phyloP scores from a whole-genome alignment of 2,329 filamentous ascomycete genomes.

The Mycosphaerella sp. region DNA sequence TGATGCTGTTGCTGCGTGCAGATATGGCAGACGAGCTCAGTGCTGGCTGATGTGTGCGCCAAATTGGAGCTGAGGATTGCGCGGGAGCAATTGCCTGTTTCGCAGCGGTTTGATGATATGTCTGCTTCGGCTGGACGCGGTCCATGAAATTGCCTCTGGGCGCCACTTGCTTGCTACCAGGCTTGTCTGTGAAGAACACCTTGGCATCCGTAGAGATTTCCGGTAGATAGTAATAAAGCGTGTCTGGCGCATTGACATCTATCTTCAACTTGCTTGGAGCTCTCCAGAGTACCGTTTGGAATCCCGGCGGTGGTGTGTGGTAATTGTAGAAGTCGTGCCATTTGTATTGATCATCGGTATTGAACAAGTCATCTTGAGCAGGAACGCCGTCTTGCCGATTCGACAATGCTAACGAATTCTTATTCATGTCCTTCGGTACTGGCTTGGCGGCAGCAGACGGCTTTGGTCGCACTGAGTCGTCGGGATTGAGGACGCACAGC shows the following conservation, averaged over 20 bases:
- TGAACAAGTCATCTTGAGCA: conserved; percentile 43
- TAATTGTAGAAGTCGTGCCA: conserved; percentile 65
- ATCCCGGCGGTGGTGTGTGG: conserved; percentile 34
- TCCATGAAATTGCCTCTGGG: conserved; percentile 67
- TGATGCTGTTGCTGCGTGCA: conserved; percentile 15
- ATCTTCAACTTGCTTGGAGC: conserved; percentile 56
- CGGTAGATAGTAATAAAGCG: conserved; percentile 85
- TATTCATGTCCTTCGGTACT: conserved; percentile 52
- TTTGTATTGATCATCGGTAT: conserved; percentile 42
- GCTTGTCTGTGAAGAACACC: conserved; percentile 83
- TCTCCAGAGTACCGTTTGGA: conserved; percentile 37
- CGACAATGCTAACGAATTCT: conserved; percentile 41
- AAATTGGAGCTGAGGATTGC: conserved; percentile 16
- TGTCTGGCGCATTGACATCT: conserved; percentile 64
- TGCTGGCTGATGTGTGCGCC: conserved; percentile 14
- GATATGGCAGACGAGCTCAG: conserved; percentile 13
- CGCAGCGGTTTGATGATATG: conserved; percentile 21
- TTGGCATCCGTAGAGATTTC: conserved; percentile 81
- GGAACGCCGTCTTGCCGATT: conserved; percentile 48
- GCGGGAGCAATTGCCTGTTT: conserved; percentile 25
- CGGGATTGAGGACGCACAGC: conserved; percentile 64
- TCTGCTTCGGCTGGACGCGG: conserved; percentile 47
- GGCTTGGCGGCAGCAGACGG: conserved; percentile 67
- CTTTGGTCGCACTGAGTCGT: conserved; percentile 66
- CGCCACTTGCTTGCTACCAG: conserved; percentile 55